Evolutionary conservation across 2,329 filamentous ascomycete genomes (phyloP).

Genomic region (Dactylellina haptotyla): DNA sequence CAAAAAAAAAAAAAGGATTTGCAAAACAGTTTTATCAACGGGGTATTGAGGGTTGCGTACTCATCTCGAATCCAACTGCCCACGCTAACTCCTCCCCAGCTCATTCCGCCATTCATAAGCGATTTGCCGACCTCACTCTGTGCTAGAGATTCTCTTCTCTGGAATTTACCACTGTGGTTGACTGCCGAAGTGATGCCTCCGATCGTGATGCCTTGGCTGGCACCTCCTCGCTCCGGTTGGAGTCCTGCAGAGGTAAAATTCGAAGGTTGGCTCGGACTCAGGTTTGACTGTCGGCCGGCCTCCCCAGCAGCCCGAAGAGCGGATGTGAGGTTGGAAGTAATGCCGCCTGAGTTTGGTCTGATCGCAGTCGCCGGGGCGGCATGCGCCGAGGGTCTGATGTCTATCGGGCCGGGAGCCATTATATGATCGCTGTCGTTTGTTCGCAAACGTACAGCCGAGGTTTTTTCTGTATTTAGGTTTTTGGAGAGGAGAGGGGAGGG

Average conservation of each 20-base stretch:
- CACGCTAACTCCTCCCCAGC: slow-evolving; percentile 95
- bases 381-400: slow-evolving; percentile 53
- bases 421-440: slow-evolving; percentile 43
- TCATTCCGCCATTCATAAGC: slow-evolving; percentile 75
- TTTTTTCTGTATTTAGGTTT: slow-evolving; percentile 19
- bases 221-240: slow-evolving; percentile 39
- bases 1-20: slow-evolving; percentile 4
- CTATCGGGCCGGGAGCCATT: slow-evolving; percentile 54
- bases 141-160: slow-evolving; percentile 61
- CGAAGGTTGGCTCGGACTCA: slow-evolving; percentile 49
- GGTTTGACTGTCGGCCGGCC: slow-evolving; percentile 45
- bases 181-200: slow-evolving; percentile 47
- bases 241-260: slow-evolving; percentile 52
- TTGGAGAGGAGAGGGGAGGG: slow-evolving; percentile 7
- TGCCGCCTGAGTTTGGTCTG: slow-evolving; percentile 47
- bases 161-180: slow-evolving; percentile 52
- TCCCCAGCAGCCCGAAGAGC: slow-evolving; percentile 47
- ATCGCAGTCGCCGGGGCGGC: slow-evolving; percentile 32
- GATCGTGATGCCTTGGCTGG: slow-evolving; percentile 51
- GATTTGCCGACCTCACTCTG: slow-evolving; percentile 63
- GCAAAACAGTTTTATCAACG: not conserved
- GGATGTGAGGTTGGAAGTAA: slow-evolving; percentile 52
- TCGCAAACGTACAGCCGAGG: slow-evolving; percentile 40
- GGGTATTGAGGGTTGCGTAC: slow-evolving; percentile 70
- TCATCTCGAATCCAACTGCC: slow-evolving; percentile 98